Evolutionary conservation across 1,284 basidiomycete species (phyloP).

Genomic region (Anthracocystis panici-leucophaei): DNA sequence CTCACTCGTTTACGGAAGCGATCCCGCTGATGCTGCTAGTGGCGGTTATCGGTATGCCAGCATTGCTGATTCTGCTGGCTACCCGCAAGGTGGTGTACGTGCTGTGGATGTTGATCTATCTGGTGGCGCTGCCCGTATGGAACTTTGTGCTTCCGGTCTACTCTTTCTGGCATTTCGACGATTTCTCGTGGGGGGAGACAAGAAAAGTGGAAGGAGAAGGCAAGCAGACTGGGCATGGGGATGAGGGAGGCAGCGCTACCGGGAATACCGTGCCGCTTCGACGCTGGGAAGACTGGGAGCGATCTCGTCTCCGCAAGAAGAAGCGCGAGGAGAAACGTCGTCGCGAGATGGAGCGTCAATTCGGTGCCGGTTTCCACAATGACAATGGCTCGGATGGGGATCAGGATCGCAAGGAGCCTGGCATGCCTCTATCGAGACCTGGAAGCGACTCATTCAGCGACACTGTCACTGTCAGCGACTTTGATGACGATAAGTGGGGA

Average conservation of each 20-base stretch:
- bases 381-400: slow-evolving; percentile 71
- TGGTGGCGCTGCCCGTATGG: slow-evolving; percentile 74
- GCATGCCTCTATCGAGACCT: slow-evolving; percentile 32
- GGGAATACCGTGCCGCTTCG: slow-evolving; percentile 83
- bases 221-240: slow-evolving; percentile 79
- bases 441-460: slow-evolving; percentile 53
- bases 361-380: slow-evolving; percentile 77
- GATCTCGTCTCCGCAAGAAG: slow-evolving; percentile 90
- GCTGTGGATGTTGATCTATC: slow-evolving; percentile 96
- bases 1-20: slow-evolving; percentile 86
- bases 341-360: slow-evolving; percentile 63
- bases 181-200: slow-evolving; percentile 99
- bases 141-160: slow-evolving; percentile 82
- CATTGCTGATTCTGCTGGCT: slow-evolving; percentile 89
- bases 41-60: slow-evolving; percentile 92
- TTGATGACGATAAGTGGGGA: slow-evolving; percentile 92
- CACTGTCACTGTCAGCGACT: slow-evolving; percentile 49
- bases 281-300: slow-evolving; percentile 99
- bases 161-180: slow-evolving; percentile 99
- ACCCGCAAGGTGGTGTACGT: slow-evolving; percentile 95
- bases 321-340: slow-evolving; percentile 85
- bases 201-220: slow-evolving; percentile 83
- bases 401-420: slow-evolving; percentile 42
- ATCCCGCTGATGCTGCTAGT: slow-evolving; percentile 92
- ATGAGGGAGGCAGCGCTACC: slow-evolving; percentile 74